phyloP scores from a whole-genome alignment of 805 yeast species.

The Zygosaccharomyces gambellarensis region DNA sequence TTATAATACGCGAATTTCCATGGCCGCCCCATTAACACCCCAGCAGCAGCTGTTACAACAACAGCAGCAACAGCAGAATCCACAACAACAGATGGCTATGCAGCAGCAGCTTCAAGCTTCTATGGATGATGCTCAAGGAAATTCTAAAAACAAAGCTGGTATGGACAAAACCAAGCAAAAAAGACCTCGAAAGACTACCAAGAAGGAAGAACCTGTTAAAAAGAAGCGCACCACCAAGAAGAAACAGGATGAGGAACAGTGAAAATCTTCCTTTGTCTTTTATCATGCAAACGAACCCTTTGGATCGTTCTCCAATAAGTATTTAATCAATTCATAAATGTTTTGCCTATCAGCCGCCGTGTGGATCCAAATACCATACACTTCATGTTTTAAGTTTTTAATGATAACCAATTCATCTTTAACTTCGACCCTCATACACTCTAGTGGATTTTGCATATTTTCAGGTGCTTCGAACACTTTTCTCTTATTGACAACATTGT shows the following conservation, averaged over 20 bases:
- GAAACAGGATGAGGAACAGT: slow-evolving; percentile 14
- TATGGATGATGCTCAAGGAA: slow-evolving; percentile 1
- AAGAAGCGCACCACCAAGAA: slow-evolving; percentile 29
- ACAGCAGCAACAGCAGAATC: slow-evolving; percentile 18
- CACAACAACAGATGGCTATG: slow-evolving; percentile 4
- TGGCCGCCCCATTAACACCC: slow-evolving; percentile 28
- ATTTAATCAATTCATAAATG: slow-evolving; percentile 44
- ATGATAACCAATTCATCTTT: slow-evolving; percentile 67
- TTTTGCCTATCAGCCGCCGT: slow-evolving; percentile 61
- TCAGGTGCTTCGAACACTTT: slow-evolving; percentile 33
- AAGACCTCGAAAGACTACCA: slow-evolving; percentile 31
- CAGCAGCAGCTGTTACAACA: slow-evolving; percentile 32
- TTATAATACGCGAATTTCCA: slow-evolving; percentile 32
- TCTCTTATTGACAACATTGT: slow-evolving; percentile 42
- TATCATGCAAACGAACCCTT: slow-evolving; percentile 30
- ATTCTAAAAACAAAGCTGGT: slow-evolving; percentile 9
- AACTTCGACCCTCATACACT: slow-evolving; percentile 59
- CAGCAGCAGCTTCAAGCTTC: slow-evolving; percentile 1
- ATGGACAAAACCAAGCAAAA: slow-evolving; percentile 28
- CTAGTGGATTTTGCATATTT: slow-evolving; percentile 30
- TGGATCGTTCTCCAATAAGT: slow-evolving; percentile 32
- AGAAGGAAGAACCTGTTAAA: slow-evolving; percentile 25
- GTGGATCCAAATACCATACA: slow-evolving; percentile 76
- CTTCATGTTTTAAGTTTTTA: slow-evolving; percentile 61
- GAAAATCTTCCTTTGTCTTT: neutral